Evolutionary conservation across 768 basidiomycete species (phyloP), one percentile per base, ranked within the genome.

Genomic region (Amanita subjunquillea): DNA sequence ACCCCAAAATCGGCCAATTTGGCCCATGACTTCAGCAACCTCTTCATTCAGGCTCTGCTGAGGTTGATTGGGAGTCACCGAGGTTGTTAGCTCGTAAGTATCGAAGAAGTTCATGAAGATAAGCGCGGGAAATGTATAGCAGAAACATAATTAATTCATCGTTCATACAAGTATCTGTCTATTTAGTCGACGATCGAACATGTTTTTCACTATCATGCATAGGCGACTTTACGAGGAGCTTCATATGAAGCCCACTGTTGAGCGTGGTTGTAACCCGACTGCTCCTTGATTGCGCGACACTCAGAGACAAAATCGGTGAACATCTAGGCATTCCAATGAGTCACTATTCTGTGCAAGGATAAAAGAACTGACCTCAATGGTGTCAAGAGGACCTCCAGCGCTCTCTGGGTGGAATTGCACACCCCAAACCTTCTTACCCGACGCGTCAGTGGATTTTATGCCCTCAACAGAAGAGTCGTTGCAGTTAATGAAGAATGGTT

Each of bases 331-430:
- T 1, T 6, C 41, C 29, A 25, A 48, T 44, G 8, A 42, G 23
- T 40, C 7, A 2, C 40, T 37, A 15, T 20, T 23, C 49, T 29
- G 41, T 29, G 25, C 25, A 25, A 4, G 53, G 49, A 34, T 41
- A 50, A 43, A 8, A 40, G 39, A 30, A 67, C 79, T 47, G 52
- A 91, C 91, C 81, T 94, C 92, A 55, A 98, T 96, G 3, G 96
- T 98, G 66, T 98, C 96, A 53, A 98, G 78, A 41, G 96, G 96
- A n/a, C 95, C 95, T 38, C 96, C 95, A 25, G 92, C 89, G 57
- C 91, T 93, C 69, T 99, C 96, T 13, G 96, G 96, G 68, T 99
- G 96, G 83, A 98, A 99, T 63, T 99, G 96, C 20, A 98, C 95
- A 59, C 95, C 96, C 91, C 93, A 98, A 29, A 98, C 78, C 57